Evolutionary conservation across 179 eudicot species (phyloP).

Genomic region (Pouteria campechiana): DNA sequence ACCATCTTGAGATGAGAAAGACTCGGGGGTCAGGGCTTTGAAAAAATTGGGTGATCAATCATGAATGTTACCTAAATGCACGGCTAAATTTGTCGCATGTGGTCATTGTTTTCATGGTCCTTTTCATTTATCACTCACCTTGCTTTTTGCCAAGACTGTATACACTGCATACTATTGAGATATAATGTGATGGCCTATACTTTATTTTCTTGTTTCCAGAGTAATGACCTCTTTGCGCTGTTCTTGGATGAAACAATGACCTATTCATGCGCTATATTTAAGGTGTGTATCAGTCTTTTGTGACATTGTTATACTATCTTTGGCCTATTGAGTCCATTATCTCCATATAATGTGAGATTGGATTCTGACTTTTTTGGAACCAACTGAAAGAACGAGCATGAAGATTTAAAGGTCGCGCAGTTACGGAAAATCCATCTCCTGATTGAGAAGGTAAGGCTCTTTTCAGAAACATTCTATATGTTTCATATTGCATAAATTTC

Average conservation of each 20-base stretch:
- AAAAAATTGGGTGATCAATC: too few relatives aligned
- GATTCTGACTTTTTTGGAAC: not conserved
- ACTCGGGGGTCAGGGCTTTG: too few relatives aligned
- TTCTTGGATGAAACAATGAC: slow-evolving; percentile 96
- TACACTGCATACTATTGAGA: too few relatives aligned
- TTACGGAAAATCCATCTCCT: slow-evolving; percentile 61
- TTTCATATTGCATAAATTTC: not conserved
- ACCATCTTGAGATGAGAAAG: too few relatives aligned
- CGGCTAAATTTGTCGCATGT: too few relatives aligned
- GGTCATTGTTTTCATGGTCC: too few relatives aligned
- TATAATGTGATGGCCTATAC: too few relatives aligned
- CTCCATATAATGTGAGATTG: not conserved
- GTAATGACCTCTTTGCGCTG: slow-evolving; percentile 79
- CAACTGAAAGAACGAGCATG: slow-evolving; percentile 41
- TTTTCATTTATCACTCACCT: too few relatives aligned
- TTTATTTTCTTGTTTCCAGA: slow-evolving; percentile 25
- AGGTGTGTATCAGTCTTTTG: slow-evolving; percentile 32
- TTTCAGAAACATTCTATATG: too few relatives aligned
- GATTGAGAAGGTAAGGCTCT: slow-evolving; percentile 52
- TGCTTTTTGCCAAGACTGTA: too few relatives aligned
- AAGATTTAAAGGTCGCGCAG: slow-evolving; percentile 77
- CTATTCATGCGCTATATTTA: slow-evolving; percentile 81
- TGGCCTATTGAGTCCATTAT: not conserved
- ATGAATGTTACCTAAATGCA: too few relatives aligned
- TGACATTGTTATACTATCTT: not conserved